phyloP scores from a whole-genome alignment of 1,284 basidiomycete genomes.

The Lentinus polychrous region DNA sequence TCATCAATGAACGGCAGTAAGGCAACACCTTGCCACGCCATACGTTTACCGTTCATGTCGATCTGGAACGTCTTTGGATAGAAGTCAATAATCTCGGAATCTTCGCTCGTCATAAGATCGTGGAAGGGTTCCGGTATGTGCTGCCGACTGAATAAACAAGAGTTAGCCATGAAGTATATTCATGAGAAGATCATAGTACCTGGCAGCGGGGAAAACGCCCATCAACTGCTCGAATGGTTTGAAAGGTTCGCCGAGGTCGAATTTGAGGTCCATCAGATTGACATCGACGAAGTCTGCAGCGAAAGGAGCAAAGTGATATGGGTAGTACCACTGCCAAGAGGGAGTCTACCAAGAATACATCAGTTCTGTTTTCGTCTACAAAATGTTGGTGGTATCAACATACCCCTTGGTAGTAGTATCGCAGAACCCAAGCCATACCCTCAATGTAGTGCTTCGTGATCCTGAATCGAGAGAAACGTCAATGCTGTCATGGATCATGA shows the following conservation, averaged over 20 bases:
- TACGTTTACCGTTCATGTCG: slow-evolving; percentile 99
- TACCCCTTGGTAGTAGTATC: slow-evolving; percentile 98
- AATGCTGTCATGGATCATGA: slow-evolving; percentile 1
- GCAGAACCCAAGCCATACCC: slow-evolving; percentile 93
- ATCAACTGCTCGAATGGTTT: slow-evolving; percentile 97
- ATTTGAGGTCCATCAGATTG: slow-evolving; percentile 73
- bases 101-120: slow-evolving; percentile 78
- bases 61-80: slow-evolving; percentile 91
- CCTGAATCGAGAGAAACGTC: slow-evolving; percentile 32
- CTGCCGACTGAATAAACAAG: slow-evolving; percentile 49
- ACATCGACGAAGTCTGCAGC: slow-evolving; percentile 91
- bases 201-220: slow-evolving; percentile 95
- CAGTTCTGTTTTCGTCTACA: slow-evolving; percentile 4
- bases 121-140: slow-evolving; percentile 90
- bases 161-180: slow-evolving; percentile 4
- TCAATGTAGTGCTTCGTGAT: slow-evolving; percentile 85
- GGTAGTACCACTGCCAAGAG: slow-evolving; percentile 99
- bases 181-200: slow-evolving; percentile 37
- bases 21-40: slow-evolving; percentile 99
- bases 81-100: slow-evolving; percentile 95
- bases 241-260: slow-evolving; percentile 82
- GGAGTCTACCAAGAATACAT: slow-evolving; percentile 69
- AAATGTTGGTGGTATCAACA: slow-evolving; percentile 21
- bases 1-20: slow-evolving; percentile 95
- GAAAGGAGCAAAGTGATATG: slow-evolving; percentile 97